Percentiles rank a stretch among this genome's conserved stretches.
Conservation (phyloP, 2,329 filamentous ascomycete genomes). For the Aspergillus sp. region DNA sequence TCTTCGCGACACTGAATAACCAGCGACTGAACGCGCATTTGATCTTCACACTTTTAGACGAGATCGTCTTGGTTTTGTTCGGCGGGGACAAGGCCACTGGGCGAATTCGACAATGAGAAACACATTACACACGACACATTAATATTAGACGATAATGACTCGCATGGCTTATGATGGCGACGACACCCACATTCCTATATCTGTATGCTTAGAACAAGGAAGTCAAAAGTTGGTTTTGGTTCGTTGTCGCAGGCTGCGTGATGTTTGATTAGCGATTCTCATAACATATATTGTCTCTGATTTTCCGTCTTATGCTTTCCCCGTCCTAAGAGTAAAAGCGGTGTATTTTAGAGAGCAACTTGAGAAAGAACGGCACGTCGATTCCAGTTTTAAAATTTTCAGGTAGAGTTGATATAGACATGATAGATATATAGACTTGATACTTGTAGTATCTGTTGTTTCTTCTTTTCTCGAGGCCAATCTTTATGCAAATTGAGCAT, state of each 20-base stretch:
- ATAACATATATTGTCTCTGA: too few relatives aligned
- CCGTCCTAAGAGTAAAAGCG: too few relatives aligned
- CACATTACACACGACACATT: not conserved
- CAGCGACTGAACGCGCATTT: conserved; percentile 76
- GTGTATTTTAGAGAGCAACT: too few relatives aligned
- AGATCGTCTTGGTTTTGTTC: conserved; percentile 67
- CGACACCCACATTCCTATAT: not conserved
- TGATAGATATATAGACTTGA: too few relatives aligned
- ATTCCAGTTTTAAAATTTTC: too few relatives aligned
- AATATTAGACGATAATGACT: conserved; percentile 6
- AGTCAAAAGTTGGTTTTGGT: not conserved
- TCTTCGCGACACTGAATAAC: conserved; percentile 92
- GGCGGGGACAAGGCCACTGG: conserved; percentile 28
- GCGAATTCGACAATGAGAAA: not conserved
- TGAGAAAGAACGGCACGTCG: too few relatives aligned
- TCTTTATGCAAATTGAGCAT: too few relatives aligned
- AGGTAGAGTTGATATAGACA: too few relatives aligned
- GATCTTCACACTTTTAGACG: conserved; percentile 70
- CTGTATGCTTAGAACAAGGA: not conserved
- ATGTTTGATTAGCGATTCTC: not conserved
- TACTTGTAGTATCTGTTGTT: too few relatives aligned
- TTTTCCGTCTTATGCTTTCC: too few relatives aligned
- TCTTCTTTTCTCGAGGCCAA: too few relatives aligned
- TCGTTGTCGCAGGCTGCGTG: not conserved
- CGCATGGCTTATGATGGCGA: not conserved